A percentile compares a stretch with the other conserved stretches of the same genome.
phyloP scores from a whole-genome alignment of 75 land plant genomes.

The Picea sitchensis region DNA sequence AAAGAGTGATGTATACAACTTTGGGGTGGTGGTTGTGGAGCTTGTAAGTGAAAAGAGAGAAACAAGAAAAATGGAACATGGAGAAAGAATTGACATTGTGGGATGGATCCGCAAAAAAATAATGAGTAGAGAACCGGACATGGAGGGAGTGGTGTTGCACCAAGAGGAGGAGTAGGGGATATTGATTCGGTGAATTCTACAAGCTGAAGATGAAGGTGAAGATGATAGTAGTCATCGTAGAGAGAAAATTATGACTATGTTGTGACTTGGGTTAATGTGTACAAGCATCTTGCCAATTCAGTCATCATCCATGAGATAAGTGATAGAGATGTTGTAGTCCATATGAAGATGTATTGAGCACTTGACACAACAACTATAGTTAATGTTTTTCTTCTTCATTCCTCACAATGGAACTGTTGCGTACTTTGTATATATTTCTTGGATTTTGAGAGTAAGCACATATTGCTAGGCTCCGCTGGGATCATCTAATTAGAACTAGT shows the following conservation, averaged over 20 bases:
- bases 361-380: too few species aligned
- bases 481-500: too few species aligned
- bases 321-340: too few species aligned
- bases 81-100: background rate
- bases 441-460: too few species aligned
- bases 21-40: conserved; percentile 69
- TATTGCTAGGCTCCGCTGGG: too few species aligned
- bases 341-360: too few species aligned
- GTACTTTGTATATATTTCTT: too few species aligned
- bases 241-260: conserved; percentile 22
- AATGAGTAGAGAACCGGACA: too few species aligned
- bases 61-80: background rate
- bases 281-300: background rate
- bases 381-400: too few species aligned
- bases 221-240: background rate
- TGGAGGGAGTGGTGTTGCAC: background rate
- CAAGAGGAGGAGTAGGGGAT: background rate
- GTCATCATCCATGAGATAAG: too few species aligned
- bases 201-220: background rate
- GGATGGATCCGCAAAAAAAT: conserved; percentile 10
- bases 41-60: conserved; percentile 55
- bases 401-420: too few species aligned
- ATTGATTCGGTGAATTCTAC: background rate
- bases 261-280: conserved; percentile 17
- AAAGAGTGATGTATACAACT: conserved; percentile 29